Evolutionary conservation across 176 grass and related monocot species (phyloP), one percentile per base, ranked within the genome.

Genomic region (Cocos nucifera): DNA sequence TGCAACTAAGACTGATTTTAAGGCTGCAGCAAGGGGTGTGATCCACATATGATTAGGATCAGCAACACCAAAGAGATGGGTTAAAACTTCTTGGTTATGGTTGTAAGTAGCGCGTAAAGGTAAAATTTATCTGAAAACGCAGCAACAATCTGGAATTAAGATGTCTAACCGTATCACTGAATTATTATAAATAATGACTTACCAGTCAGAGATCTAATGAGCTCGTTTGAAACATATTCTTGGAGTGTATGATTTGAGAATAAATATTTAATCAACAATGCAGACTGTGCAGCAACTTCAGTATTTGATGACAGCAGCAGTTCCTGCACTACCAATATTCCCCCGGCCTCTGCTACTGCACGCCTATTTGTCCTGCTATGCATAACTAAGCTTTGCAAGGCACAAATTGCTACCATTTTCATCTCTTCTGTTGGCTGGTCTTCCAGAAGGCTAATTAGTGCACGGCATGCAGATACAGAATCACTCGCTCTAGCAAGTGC

Each of bases 241-340:
- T 96, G 91, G 78, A 96, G 87, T 66, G 91, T 96, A 75, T 96
- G 91, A 81, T 90, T 90, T 69, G 81, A 83, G 68, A 96, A 96
- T 35, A 96, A 73, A 84, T 90, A 75, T 65, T 90, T 90, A 75
- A 96, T 90, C 68, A 96, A 66, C 26, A 83, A 72, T 49, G 86
- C 83, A 51, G 91, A 80, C 78, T 96, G 91, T 58, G 70, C 80
- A 78, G 86, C 81, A 78, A 96, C 85, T 56, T 96, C 86, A 64
- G 69, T 75, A 72, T 77, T 96, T 72, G 86, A 80, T 58, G 78
- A 89, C 59, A 96, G 56, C 51, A 96, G 63, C 61, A 96, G 72
- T 73, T 96, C 91, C 59, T 96, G 91, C 54, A 96, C 80, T 30
- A 90, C 80, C 72, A 96, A 75, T 79, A 96, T 86, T 56, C 91